Evolutionary conservation across 345 rosid species (phyloP).

Genomic region (Hypericum androsaemum): DNA sequence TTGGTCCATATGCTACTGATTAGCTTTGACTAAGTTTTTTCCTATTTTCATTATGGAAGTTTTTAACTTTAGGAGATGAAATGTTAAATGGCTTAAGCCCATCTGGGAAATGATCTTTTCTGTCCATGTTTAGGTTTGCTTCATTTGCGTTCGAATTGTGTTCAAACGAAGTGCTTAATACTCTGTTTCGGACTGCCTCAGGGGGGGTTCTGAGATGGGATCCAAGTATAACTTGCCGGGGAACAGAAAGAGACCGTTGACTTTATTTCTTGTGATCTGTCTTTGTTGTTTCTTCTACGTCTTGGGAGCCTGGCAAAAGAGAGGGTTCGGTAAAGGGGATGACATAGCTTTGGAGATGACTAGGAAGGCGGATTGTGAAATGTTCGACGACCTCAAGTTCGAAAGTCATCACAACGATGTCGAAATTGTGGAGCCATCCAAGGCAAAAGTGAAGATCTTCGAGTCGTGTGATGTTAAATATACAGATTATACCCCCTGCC

Average conservation of each 20-base stretch:
- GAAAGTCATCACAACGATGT: conserved; percentile 68
- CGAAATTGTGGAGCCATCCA: conserved; percentile 37
- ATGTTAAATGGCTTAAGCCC: too few species aligned
- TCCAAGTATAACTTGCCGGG: conserved; percentile 43
- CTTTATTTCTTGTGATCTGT: conserved; percentile 60
- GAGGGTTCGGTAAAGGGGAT: conserved; percentile 92
- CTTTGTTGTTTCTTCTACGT: conserved; percentile 85
- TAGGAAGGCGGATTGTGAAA: conserved; percentile 54
- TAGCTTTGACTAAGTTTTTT: too few species aligned
- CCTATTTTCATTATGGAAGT: too few species aligned
- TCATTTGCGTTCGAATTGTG: too few species aligned
- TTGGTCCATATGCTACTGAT: too few species aligned
- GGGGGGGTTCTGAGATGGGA: conserved; percentile 35
- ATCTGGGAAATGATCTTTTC: too few species aligned
- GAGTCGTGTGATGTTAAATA: conserved; percentile 66
- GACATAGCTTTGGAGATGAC: conserved; percentile 57
- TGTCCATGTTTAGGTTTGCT: too few species aligned
- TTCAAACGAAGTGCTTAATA: too few species aligned
- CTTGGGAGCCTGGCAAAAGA: conserved; percentile 92
- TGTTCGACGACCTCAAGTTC: conserved; percentile 52
- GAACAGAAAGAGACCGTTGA: conserved; percentile 43
- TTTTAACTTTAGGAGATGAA: too few species aligned
- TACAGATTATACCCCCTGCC: conserved; percentile 92
- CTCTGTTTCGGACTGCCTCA: neutral
- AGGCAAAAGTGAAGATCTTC: conserved; percentile 44